Base-by-base conservation (phyloP, 1,284 basidiomycete genomes). In the Rhodotorula sp. region DNA sequence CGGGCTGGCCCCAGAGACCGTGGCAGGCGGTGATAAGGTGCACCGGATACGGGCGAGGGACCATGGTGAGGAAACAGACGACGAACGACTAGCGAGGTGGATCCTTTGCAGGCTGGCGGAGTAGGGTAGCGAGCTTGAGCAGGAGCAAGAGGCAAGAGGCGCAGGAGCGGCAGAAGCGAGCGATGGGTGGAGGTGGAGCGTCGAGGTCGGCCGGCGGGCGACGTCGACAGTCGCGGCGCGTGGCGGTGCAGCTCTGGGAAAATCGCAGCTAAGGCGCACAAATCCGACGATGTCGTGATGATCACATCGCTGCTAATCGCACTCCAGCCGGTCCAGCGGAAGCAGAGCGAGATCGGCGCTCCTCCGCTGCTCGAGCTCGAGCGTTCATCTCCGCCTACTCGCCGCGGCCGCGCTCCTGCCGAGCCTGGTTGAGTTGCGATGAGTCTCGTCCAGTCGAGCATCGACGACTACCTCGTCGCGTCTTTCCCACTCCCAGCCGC, bases 1-100 rank as follows among this genome's bases (percentile, higher is more conserved):
- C 17, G 1, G 67, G 65, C 10, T 39, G 55, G 29, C 77, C 77
- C 77, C 77, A 78, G 29, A 78, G 70, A 10, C 77, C 66, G 36
- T 72, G 66, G 19, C 61, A 44, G 29, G 72, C 65, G 27, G 68
- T 57, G 44, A 57, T 68, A 53, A 75, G 61, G 51, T 75, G 73
- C 15, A 54, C 58, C 2, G 58, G 36, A 4, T 55, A 56, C 29
- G 62, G 56, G 37, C 39, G 36, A 4, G 56, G 21, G 10, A 15
- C 10, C 37, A 46, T 50, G 10, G 55, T 37, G 21, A 8, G 9
- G 22, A 9, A n/a, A 36, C 41, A 25, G 27, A 39, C 21, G 39
- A 32, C 37, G 53, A 15, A n/a, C n/a, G n/a, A n/a, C 34, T 22
- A 10, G 55, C 8, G 25, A 17, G 29, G 57, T 10, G 39, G 54